Conservation (phyloP, 148 eudicot genomes). For the Cornus florida region DNA sequence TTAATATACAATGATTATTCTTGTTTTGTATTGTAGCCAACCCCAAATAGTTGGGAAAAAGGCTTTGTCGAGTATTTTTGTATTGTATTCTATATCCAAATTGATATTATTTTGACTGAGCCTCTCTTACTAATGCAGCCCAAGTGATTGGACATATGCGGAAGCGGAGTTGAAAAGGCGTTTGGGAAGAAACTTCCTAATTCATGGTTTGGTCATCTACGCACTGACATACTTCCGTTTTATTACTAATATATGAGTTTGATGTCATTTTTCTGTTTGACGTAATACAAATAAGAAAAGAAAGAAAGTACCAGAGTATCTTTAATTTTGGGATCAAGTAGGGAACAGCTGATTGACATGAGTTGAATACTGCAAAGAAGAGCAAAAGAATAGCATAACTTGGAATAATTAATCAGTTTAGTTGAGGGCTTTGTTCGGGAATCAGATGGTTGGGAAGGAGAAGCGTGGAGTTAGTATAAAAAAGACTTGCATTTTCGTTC, state of each 20-base stretch:
- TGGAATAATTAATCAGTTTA: neutral
- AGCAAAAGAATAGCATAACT: neutral
- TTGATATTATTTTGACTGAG: constrained; percentile 15
- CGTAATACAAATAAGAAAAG: neutral
- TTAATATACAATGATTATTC: neutral
- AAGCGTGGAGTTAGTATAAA: neutral
- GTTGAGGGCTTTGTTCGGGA: neutral
- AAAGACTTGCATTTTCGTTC: neutral
- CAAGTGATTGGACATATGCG: constrained; percentile 97
- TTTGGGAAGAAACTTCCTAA: constrained; percentile 77
- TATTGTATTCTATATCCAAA: neutral
- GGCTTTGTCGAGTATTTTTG: too few relatives aligned
- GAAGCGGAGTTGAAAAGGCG: constrained; percentile 88
- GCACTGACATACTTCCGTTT: neutral
- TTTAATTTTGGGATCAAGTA: neutral
- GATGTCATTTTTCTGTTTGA: neutral
- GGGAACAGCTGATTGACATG: neutral
- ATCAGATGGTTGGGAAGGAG: neutral
- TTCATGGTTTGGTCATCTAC: constrained; percentile 59
- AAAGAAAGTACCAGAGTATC: neutral
- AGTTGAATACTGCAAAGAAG: neutral
- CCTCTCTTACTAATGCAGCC: constrained; percentile 62
- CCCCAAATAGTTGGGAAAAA: too few relatives aligned
- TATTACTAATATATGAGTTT: neutral
- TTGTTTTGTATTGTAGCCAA: neutral